phyloP scores from a whole-genome alignment of 257 asterid species.

The Jaltomata sinuosa region DNA sequence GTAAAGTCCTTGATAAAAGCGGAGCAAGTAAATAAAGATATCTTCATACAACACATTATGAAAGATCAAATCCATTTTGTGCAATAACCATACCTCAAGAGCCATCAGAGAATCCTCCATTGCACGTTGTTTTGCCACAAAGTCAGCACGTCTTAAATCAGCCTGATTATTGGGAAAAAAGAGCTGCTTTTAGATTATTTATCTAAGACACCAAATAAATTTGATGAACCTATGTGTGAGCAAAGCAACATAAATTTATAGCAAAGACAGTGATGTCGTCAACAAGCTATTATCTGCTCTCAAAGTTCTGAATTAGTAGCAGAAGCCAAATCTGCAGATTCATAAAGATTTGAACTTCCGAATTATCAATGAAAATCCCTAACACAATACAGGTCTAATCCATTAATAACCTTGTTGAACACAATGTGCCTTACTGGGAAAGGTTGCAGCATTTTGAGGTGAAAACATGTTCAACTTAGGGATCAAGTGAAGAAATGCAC shows the following conservation, averaged over 20 bases:
- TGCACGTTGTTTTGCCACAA: slow-evolving; percentile 86
- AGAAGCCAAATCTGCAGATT: not conserved
- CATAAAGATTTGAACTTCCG: not conserved
- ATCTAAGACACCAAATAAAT: not conserved
- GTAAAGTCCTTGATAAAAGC: not conserved
- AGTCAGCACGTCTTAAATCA: slow-evolving; percentile 77
- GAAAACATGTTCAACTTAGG: not conserved
- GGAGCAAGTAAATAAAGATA: not conserved
- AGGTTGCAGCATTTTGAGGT: not conserved
- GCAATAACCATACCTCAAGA: slow-evolving; percentile 50
- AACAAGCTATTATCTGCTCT: not conserved
- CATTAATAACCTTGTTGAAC: not conserved
- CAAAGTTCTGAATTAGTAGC: not conserved
- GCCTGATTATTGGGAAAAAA: slow-evolving; percentile 42
- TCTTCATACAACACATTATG: not conserved
- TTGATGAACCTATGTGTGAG: not conserved
- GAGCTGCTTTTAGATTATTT: not conserved
- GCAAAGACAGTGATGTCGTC: not conserved
- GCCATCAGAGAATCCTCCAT: slow-evolving; percentile 87
- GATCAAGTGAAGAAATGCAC: not conserved
- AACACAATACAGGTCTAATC: not conserved
- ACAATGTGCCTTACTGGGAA: not conserved
- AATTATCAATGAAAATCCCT: not conserved
- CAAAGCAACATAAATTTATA: not conserved
- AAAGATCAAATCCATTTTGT: not conserved